Evolutionary conservation across 2,329 filamentous ascomycete species (phyloP).

Genomic region (Diaporthe sp.): DNA sequence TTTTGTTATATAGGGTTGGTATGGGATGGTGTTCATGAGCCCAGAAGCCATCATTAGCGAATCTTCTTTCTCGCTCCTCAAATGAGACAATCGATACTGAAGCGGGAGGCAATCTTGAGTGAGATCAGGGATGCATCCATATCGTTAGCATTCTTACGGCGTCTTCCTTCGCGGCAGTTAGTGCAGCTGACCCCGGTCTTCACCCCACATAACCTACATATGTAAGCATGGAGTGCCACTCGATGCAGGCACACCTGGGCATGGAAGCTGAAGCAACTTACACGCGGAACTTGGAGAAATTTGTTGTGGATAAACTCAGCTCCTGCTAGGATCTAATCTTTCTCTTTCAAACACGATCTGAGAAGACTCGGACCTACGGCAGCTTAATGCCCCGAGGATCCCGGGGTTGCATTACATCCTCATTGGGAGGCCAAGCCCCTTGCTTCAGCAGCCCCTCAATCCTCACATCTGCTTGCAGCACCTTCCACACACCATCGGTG

Average conservation of each 20-base stretch:
- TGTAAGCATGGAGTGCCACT: neutral
- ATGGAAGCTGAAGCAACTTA: neutral
- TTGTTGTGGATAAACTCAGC: neutral
- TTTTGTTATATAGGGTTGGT: neutral
- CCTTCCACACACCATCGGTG: no score
- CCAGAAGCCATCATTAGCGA: neutral
- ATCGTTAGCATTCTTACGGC: no score
- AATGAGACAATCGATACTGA: no score
- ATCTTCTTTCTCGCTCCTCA: no score
- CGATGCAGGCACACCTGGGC: neutral
- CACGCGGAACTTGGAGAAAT: neutral
- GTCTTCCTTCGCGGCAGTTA: no score
- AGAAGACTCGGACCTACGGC: neutral
- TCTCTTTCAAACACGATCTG: neutral
- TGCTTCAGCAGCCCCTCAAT: no score
- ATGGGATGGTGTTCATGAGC: no score
- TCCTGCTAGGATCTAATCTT: neutral
- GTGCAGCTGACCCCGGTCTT: neutral
- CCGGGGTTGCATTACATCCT: neutral
- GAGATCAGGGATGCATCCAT: no score
- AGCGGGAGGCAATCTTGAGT: no score
- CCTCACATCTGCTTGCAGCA: no score
- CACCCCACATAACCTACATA: neutral
- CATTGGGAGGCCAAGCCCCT: no score
- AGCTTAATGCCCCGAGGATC: neutral